A percentile compares a stretch with the other conserved stretches of the same genome.
phyloP scores from a whole-genome alignment of 176 grass and related monocot species.

The Triticum monococcum region DNA sequence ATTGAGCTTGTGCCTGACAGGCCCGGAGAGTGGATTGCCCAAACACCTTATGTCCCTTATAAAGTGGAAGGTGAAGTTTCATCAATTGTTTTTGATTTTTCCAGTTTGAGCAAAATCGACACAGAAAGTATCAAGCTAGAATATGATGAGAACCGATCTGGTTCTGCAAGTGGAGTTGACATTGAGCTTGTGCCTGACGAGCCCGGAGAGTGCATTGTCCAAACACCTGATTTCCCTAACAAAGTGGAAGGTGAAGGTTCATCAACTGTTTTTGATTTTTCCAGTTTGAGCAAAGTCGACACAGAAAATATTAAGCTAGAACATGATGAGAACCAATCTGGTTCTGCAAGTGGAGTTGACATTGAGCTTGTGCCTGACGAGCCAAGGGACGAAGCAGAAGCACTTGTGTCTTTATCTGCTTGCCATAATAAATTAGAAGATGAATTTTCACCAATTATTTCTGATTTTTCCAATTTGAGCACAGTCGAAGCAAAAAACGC shows the following conservation, averaged over 20 bases:
- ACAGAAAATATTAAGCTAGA: constrained; percentile 13
- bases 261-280: not conserved
- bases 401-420: not conserved
- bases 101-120: constrained; percentile 23
- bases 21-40: not conserved
- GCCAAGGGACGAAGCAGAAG: not conserved
- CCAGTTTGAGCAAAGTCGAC: constrained; percentile 24
- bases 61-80: constrained; percentile 14
- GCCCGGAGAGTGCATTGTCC: not conserved
- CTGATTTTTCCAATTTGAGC: constrained; percentile 25
- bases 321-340: constrained; percentile 13
- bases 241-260: constrained; percentile 12
- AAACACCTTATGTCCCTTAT: constrained; percentile 4
- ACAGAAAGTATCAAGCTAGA: constrained; percentile 12
- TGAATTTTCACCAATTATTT: constrained; percentile 7
- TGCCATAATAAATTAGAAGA: constrained; percentile 12
- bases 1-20: not conserved
- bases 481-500: constrained; percentile 13
- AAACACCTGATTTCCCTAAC: constrained; percentile 4
- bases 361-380: not conserved
- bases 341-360: constrained; percentile 26
- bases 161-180: constrained; percentile 25
- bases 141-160: constrained; percentile 12
- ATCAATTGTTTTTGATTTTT: not conserved
- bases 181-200: not conserved